phyloP scores from a whole-genome alignment of 768 basidiomycete genomes.

The Suillus weaverae region DNA sequence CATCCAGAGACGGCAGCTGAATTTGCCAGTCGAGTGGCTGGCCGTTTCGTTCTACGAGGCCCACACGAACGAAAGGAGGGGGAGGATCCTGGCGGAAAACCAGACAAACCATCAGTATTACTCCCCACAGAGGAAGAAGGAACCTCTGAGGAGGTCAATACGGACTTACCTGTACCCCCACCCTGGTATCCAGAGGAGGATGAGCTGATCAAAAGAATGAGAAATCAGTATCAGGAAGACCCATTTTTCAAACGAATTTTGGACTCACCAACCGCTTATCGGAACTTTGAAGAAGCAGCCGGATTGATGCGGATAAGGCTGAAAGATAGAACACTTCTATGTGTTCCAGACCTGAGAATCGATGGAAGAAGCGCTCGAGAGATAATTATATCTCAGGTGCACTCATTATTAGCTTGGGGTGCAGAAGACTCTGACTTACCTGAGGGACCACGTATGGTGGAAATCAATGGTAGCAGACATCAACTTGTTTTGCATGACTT shows the following conservation, averaged over 20 bases:
- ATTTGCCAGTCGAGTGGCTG: neutral
- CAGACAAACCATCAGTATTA: too few relatives aligned
- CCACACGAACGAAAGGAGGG: neutral
- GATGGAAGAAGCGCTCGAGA: fast-evolving
- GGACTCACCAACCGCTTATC: neutral
- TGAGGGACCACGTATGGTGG: too few relatives aligned
- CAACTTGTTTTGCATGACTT: too few relatives aligned
- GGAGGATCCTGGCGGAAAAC: neutral
- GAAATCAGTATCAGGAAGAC: neutral
- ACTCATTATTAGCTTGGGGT: neutral
- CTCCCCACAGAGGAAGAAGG: too few relatives aligned
- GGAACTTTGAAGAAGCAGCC: neutral
- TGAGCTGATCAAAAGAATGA: neutral
- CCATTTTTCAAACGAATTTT: neutral
- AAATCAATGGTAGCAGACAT: too few relatives aligned
- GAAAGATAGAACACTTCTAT: neutral
- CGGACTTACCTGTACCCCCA: too few relatives aligned
- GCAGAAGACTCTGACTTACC: too few relatives aligned
- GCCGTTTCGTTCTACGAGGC: neutral
- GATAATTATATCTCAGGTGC: neutral
- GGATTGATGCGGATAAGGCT: fast-evolving
- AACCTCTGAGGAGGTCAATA: too few relatives aligned
- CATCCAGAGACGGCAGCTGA: neutral
- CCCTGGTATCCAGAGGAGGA: neutral
- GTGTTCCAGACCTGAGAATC: neutral